phyloP scores from a whole-genome alignment of 73 alveolate genomes.

The Paramecium caudatum region DNA sequence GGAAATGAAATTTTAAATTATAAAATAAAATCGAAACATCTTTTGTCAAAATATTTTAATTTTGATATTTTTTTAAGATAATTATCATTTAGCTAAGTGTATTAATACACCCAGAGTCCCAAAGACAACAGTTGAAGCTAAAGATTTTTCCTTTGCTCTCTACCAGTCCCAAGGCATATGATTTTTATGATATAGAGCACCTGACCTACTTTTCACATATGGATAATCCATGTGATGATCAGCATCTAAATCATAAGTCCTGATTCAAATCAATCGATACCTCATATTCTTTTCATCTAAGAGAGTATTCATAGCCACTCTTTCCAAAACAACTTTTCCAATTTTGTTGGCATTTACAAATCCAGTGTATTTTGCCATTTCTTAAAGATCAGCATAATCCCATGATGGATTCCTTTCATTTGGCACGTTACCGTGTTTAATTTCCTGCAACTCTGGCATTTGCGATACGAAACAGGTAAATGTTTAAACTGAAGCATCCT shows the following conservation, averaged over 20 bases:
- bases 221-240: conserved; percentile 62
- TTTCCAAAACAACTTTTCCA: conserved; percentile 41
- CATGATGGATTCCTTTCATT: background rate
- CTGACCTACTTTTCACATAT: conserved; percentile 53
- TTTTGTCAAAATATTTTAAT: too few relatives aligned
- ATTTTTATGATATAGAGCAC: conserved; percentile 30
- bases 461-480: conserved; percentile 7
- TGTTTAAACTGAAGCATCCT: conserved; percentile 26
- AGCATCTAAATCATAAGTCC: conserved; percentile 68
- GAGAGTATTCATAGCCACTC: conserved; percentile 12
- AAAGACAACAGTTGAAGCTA: background rate
- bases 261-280: background rate
- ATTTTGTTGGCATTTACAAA: conserved; percentile 8
- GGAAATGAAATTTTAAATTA: conserved; percentile 3
- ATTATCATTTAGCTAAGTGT: conserved; percentile 54
- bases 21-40: background rate
- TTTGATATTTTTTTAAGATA: conserved; percentile 2
- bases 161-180: conserved; percentile 65
- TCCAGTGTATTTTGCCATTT: conserved; percentile 34
- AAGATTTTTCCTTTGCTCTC: conserved; percentile 1
- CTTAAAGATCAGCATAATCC: conserved; percentile 42
- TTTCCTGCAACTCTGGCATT: conserved; percentile 60
- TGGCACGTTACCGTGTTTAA: conserved; percentile 22
- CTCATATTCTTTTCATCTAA: conserved; percentile 66
- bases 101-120: conserved; percentile 50